A percentile compares a stretch with the other conserved stretches of the same genome.
These are phyloP conservation scores for Dryas integrifolia DNA, from an alignment of 331 rosid species.

Conservation along the genomic window DNA sequence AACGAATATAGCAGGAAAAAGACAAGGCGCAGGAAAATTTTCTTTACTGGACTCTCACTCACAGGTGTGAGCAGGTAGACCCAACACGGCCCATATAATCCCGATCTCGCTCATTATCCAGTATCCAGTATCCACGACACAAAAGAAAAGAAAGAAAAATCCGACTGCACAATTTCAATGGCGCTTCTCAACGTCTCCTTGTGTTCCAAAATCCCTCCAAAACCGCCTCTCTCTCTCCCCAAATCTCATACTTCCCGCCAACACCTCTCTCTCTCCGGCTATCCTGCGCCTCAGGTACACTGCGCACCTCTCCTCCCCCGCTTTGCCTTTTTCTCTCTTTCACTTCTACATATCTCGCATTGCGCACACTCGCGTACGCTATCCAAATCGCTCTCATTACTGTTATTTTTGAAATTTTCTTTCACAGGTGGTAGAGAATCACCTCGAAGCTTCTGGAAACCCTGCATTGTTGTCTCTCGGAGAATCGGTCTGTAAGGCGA, in stretches of 20 bases:
- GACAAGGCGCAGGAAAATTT: too few species aligned
- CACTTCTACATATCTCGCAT: not conserved
- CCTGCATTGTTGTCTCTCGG: constrained; percentile 25
- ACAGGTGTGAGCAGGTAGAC: constrained; percentile 7
- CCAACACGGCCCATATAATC: not conserved
- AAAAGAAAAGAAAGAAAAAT: not conserved
- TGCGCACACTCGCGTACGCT: constrained; percentile 5
- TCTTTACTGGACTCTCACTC: not conserved
- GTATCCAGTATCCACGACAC: constrained; percentile 10
- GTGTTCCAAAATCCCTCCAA: constrained; percentile 38
- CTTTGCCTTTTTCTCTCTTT: not conserved
- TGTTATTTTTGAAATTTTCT: not conserved
- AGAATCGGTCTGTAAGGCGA: constrained; percentile 50
- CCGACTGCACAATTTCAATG: constrained; percentile 36
- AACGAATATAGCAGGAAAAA: too few species aligned
- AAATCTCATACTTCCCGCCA: constrained; percentile 14
- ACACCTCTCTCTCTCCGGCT: constrained; percentile 15
- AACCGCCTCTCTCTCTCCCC: constrained; percentile 22
- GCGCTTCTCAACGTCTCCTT: constrained; percentile 61
- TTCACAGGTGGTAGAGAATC: constrained; percentile 29
- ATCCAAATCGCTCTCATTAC: not conserved
- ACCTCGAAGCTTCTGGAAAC: constrained; percentile 28
- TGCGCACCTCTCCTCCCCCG: constrained; percentile 2
- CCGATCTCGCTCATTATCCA: constrained; percentile 6
- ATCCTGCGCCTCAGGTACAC: constrained; percentile 29